Evolutionary conservation across 257 asterid genomes (phyloP), one percentile per base, ranked within the genome.

Genomic region (Gynochthodes officinalis): DNA sequence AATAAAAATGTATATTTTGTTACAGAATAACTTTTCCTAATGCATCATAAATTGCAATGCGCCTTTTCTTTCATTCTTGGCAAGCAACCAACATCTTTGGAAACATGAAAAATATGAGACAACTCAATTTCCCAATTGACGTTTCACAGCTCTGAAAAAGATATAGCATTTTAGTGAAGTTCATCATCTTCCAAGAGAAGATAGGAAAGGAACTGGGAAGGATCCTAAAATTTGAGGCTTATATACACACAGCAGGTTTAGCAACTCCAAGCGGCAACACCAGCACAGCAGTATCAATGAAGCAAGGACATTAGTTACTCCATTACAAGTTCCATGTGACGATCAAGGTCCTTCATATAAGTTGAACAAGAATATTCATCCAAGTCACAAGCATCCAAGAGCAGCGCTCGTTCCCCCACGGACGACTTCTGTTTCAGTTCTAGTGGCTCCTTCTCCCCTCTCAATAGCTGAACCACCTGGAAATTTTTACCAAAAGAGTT

Each of bases 321-420:
- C 99, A 92, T 89, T 10, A 86, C 87, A 15, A 95, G 96, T 73
- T 95, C 86, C 97, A 79, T 89, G 73, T 95, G 99, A 35, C 98
- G 98, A 82, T 83, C 84, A 49, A 92, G 86, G 81, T 95, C 97
- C 73, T 89, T 88, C 55, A 86, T 79, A 75, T 95, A 95, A 13
- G 92, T 84, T 8, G 96, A 87, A 42, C 80, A 78, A 23, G 89
- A 70, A 83, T 95, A 92, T 46, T 88, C 97, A 33, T 95, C 98
- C 88, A 90, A 69, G 79, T 90, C 97, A 49, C 90, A 84, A 23
- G 91, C 83, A 67, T 92, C 95, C 72, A 89, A 77, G 2, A 90
- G 66, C 73, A 87, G 52, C 27, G 95, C 84, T 64, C 87, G 79
- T 73, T 84, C 91, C 32, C 88, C 96, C 80, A 82, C 74, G 2